A percentile compares a stretch with the other conserved stretches of the same genome.
Evolutionary conservation across 352 stramenopile species (phyloP).

Genomic region (Thalassiosira delicatula): DNA sequence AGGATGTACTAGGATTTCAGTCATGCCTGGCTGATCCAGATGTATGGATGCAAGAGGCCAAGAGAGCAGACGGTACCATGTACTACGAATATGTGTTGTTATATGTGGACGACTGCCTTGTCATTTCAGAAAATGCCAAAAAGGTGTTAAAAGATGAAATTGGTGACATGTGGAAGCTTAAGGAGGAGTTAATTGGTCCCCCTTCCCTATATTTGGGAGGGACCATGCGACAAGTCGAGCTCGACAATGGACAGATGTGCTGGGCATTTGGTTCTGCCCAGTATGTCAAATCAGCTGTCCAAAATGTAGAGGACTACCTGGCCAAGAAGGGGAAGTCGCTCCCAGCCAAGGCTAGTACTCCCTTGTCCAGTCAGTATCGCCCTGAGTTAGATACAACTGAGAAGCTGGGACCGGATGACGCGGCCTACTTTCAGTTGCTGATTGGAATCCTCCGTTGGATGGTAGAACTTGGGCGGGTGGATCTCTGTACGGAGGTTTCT

Average conservation of each 20-base stretch:
- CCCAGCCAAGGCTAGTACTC: not conserved
- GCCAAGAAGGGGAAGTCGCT: not conserved
- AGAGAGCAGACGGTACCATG: not conserved
- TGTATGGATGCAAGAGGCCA: slow-evolving; percentile 10
- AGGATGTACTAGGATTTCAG: slow-evolving; percentile 16
- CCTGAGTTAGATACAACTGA: slow-evolving; percentile 58
- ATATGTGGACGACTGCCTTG: slow-evolving; percentile 21
- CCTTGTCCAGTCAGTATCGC: slow-evolving; percentile 26
- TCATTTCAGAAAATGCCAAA: slow-evolving; percentile 6
- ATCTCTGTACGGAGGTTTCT: slow-evolving; percentile 56
- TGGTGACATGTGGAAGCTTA: slow-evolving; percentile 18
- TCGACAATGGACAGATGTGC: slow-evolving; percentile 49
- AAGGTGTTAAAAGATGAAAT: slow-evolving; percentile 12
- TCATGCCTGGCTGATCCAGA: slow-evolving; percentile 26
- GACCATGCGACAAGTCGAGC: slow-evolving; percentile 32
- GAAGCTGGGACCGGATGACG: slow-evolving; percentile 25
- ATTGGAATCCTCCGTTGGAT: slow-evolving; percentile 64
- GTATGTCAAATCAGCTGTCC: slow-evolving; percentile 48
- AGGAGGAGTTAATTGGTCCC: not conserved
- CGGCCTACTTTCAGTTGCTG: slow-evolving; percentile 45
- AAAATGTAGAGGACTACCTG: slow-evolving; percentile 48
- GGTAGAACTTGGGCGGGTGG: slow-evolving; percentile 48
- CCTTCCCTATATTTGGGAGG: not conserved
- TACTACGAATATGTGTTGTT: slow-evolving; percentile 29
- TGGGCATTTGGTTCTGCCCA: slow-evolving; percentile 64